These are phyloP conservation scores for Syzygium aromaticum DNA, from an alignment of 345 rosid genomes.

Conservation along the genomic window DNA sequence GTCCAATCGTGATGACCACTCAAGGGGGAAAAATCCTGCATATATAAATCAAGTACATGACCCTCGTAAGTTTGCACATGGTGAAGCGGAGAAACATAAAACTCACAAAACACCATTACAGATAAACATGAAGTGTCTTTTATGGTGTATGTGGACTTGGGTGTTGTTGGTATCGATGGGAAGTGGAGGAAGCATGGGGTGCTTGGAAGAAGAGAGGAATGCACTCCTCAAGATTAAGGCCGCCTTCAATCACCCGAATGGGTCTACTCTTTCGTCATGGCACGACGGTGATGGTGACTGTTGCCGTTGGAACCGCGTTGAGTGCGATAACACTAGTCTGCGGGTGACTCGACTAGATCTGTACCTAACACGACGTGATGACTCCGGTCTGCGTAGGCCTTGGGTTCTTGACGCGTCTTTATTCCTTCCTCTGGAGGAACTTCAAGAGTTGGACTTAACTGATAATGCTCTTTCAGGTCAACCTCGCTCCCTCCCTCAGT, in stretches of 20 bases:
- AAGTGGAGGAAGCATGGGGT: neutral
- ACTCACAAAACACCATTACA: neutral
- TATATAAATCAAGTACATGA: neutral
- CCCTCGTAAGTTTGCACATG: neutral
- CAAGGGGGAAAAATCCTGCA: neutral
- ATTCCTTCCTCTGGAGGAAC: neutral
- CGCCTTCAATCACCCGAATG: neutral
- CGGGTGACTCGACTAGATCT: neutral
- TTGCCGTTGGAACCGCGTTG: neutral
- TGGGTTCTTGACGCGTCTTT: neutral
- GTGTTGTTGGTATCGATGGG: neutral
- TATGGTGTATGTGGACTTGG: neutral
- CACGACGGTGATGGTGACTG: neutral
- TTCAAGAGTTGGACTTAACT: neutral
- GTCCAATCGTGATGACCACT: neutral
- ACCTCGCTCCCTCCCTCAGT: neutral
- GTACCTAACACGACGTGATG: too few species aligned
- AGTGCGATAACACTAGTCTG: neutral
- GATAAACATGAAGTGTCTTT: neutral
- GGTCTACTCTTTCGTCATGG: neutral
- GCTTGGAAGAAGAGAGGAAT: neutral
- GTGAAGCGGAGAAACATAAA: neutral
- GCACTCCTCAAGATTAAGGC: neutral
- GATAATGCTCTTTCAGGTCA: neutral
- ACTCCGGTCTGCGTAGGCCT: fast-evolving